phyloP scores from a whole-genome alignment of 2,329 filamentous ascomycete genomes.

The Rutstroemia sp. region DNA sequence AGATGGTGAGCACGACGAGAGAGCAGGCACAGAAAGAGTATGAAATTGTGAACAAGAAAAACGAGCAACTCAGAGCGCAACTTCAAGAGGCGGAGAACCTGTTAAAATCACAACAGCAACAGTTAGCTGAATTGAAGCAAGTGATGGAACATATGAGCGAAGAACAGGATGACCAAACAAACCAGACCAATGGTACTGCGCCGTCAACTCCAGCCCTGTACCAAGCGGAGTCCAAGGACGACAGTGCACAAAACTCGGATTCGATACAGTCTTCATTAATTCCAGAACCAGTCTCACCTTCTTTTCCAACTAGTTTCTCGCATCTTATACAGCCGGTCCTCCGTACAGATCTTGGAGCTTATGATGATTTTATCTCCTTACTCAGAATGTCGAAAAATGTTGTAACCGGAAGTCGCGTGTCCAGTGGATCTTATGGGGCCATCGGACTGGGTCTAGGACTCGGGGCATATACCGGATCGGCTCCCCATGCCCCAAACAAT shows the following conservation, averaged over 20 bases:
- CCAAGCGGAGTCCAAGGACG: slow-evolving; percentile 55
- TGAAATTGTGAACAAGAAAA: slow-evolving; percentile 73
- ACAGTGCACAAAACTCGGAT: slow-evolving; percentile 34
- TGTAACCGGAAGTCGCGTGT: slow-evolving; percentile 53
- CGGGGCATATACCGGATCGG: slow-evolving; percentile 37
- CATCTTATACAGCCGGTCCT: slow-evolving; percentile 79
- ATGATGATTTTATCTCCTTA: slow-evolving; percentile 77
- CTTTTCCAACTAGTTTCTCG: slow-evolving; percentile 64
- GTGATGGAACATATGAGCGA: slow-evolving; percentile 85
- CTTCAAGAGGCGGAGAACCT: slow-evolving; percentile 80
- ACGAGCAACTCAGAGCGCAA: slow-evolving; percentile 80
- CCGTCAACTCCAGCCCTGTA: slow-evolving; percentile 72
- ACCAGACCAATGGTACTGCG: slow-evolving; percentile 56
- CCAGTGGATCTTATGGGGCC: slow-evolving; percentile 63
- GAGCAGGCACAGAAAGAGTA: slow-evolving; percentile 82
- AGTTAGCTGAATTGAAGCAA: slow-evolving; percentile 80
- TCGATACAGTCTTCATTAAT: slow-evolving; percentile 20
- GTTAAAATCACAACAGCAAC: slow-evolving; percentile 85
- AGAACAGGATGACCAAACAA: slow-evolving; percentile 64
- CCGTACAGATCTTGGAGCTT: slow-evolving; percentile 72
- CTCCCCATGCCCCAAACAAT: slow-evolving; percentile 42
- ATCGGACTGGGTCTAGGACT: slow-evolving; percentile 39
- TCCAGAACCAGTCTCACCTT: slow-evolving; percentile 42
- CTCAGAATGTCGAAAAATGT: slow-evolving; percentile 57
- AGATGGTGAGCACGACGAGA: slow-evolving; percentile 90